A percentile compares a stretch with the other conserved stretches of the same genome.
Evolutionary conservation across 108 stramenopile genomes (phyloP).

Genomic region (Skeletonema tropicum): DNA sequence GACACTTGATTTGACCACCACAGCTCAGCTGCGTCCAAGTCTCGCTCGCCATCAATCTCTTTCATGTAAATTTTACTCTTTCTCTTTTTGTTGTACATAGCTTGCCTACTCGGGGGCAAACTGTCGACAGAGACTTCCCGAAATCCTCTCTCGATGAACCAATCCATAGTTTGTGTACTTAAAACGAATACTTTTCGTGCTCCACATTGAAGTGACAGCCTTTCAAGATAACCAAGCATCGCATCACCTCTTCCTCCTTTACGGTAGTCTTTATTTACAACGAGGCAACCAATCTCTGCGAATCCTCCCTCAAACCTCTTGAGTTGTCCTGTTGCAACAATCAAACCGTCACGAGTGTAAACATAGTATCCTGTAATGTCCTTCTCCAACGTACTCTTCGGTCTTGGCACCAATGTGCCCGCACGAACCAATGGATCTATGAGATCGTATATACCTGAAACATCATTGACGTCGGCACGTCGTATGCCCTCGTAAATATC

Average conservation of each 20-base stretch:
- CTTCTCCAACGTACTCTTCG: constrained; percentile 76
- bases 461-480: constrained; percentile 82
- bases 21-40: constrained; percentile 86
- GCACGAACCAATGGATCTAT: constrained; percentile 84
- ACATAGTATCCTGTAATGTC: constrained; percentile 89
- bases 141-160: constrained; percentile 95
- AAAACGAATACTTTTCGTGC: constrained; percentile 87
- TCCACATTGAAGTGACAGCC: constrained; percentile 76
- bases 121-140: constrained; percentile 64
- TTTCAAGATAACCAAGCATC: constrained; percentile 95
- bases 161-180: constrained; percentile 96
- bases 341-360: constrained; percentile 84
- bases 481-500: constrained; percentile 97
- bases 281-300: constrained; percentile 95
- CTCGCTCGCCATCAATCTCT: constrained; percentile 71
- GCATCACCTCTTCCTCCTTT: constrained; percentile 91
- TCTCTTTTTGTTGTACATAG: constrained; percentile 71
- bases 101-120: constrained; percentile 81
- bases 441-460: constrained; percentile 85
- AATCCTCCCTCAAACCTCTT: constrained; percentile 81
- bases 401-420: constrained; percentile 85
- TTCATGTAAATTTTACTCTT: constrained; percentile 92
- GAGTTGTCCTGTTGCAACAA: constrained; percentile 90
- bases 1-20: constrained; percentile 66
- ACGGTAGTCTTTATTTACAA: constrained; percentile 88